Evolutionary conservation across 2,329 filamentous ascomycete genomes (phyloP).

Genomic region (Bipolaris cookei): DNA sequence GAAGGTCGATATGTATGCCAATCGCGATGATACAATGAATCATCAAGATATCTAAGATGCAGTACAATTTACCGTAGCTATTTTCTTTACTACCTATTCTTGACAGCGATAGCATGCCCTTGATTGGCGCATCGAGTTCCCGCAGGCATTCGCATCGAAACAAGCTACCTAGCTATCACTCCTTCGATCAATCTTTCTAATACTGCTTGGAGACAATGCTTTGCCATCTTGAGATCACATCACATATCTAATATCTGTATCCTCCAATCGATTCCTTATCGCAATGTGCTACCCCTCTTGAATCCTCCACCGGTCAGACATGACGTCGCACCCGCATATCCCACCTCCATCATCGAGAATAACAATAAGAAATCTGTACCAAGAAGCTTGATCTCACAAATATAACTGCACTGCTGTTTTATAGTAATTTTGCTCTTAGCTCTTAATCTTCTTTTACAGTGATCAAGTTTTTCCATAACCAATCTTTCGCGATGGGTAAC

Average conservation of each 20-base stretch:
- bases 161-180: too few species aligned
- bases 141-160: too few species aligned
- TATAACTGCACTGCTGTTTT: neutral
- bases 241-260: too few species aligned
- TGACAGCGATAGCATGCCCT: too few species aligned
- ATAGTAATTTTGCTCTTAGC: neutral
- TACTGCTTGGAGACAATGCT: neutral
- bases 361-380: neutral
- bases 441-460: neutral
- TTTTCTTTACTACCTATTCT: too few species aligned
- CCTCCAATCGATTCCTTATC: neutral
- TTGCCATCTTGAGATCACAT: neutral
- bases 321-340: slow-evolving; percentile 1
- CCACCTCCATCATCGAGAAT: neutral
- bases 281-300: neutral
- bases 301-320: neutral
- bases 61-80: too few species aligned
- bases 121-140: too few species aligned
- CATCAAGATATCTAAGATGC: too few species aligned
- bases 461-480: neutral
- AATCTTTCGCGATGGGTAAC: slow-evolving; percentile 2
- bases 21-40: too few species aligned
- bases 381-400: neutral
- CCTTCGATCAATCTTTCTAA: neutral
- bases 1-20: too few species aligned